Evolutionary conservation across 2,329 filamentous ascomycete species (phyloP), one percentile per base, ranked within the genome.

Genomic region (Botrytis hyacinthi): DNA sequence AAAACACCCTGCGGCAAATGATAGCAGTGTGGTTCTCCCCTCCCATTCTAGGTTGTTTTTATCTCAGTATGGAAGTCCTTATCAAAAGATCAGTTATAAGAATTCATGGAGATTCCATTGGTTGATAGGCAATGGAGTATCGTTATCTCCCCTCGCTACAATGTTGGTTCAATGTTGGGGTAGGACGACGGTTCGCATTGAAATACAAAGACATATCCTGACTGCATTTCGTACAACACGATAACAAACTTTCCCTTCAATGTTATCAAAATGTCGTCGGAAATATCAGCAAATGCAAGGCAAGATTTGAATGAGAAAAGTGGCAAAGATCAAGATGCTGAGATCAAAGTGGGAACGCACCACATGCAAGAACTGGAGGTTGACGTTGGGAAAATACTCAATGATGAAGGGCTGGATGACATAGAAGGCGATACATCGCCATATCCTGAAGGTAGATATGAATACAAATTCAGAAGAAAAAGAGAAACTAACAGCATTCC

Each of bases 371-470:
- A 77, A 63, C 54, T 77, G 59, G 76, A 77, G 42, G 76, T 77
- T 20, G 74, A 76, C 68, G 48, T 77, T 26, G 65, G 46, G 4
- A 70, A 66, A n/a, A 66, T 77, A 26, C 44, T 77, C 7, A 61
- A 68, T 29, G 76, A 77, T 44, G 68, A 73, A 4, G 73, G 71
- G 46, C 59, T 73, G 26, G 76, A 74, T 46, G 75, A 76, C 57
- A 73, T 74, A 37, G 76, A 76, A 35, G 72, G 73, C 35, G 74
- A 77, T 48, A 63, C 73, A 35, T 75, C 73, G n/a, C 90, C 90
- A 0, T 92, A 91, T 77, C 87, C 89, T 32, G 90, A 92, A 81
- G 89, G 91, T 67, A 35, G 40, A 42, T 26, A 32, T 35, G 12
- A 26, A 16, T 37, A 8, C 6, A 10, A 12, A 7, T n/a, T 18